Base-by-base conservation (phyloP, 2,329 filamentous ascomycete genomes). In the Lecanicillium sp. region DNA sequence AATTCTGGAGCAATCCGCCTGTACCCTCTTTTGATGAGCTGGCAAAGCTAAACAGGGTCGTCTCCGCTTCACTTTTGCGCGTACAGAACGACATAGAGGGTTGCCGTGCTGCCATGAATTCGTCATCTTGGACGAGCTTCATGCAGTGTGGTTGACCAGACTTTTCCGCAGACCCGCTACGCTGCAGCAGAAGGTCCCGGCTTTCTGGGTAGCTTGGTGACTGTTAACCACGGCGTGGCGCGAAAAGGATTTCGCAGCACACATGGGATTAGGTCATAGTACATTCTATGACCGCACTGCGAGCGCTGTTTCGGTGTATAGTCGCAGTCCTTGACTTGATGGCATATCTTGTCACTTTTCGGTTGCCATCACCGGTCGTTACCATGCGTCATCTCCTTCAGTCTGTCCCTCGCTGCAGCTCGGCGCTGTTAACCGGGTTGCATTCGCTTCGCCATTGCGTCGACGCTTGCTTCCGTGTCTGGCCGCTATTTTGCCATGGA, bases 21-120 rank as follows among this genome's bases (percentile, higher is more conserved):
- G 30, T 26, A 26, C 20, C 30, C 30, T 44, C 29, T 43, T 43
- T 43, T 43, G 40, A 36, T 44, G 41, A 36, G 41, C 30, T 44
- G 41, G 41, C 41, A 44, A 24, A 44, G n/a, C 20, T 19, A 43
- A 42, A 38, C 20, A 10, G 12, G 3, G 30, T 19, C n/a, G 20
- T 33, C 40, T 33, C 20, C 41, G 30, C 30, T 17, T 35, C 41
- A n/a, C n/a, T n/a, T 20, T 6, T n/a, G 41, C 17, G n/a, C 41
- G 21, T 21, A 44, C 17, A n/a, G 29, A 44, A 44, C 32, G 17
- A 19, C 24, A 11, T 9, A 35, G 32, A 27, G 29, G 32, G 7
- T 9, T 21, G 21, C 15, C 12, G 17, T 45, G 32, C 11, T 45
- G 29, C 33, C 17, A 21, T 24, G 3, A 2, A 21, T 26, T 21